A percentile compares a stretch with the other conserved stretches of the same genome.
phyloP scores from a whole-genome alignment of 2,329 filamentous ascomycete species.

The Leptographium procerum region DNA sequence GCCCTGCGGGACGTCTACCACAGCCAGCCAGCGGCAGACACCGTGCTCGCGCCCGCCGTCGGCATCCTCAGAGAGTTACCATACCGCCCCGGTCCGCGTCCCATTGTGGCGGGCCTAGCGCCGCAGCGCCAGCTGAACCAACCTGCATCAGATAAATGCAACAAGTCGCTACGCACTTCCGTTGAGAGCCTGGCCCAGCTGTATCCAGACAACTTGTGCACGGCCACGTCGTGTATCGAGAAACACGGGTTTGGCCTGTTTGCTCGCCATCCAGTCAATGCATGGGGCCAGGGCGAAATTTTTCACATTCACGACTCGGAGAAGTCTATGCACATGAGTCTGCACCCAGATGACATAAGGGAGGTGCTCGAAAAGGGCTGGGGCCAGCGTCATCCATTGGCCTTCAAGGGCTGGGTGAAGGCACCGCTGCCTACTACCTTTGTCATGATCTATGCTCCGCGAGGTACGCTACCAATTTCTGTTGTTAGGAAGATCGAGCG shows the following conservation, averaged over 20 bases:
- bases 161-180: conserved; percentile 39
- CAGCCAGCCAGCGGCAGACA: conserved; percentile 39
- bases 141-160: conserved; percentile 40
- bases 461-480: conserved; percentile 25
- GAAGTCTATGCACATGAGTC: conserved; percentile 64
- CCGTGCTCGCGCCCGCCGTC: conserved; percentile 35
- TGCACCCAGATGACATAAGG: conserved; percentile 68
- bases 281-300: conserved; percentile 69
- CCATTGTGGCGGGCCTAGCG: conserved; percentile 62
- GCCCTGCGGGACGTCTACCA: conserved; percentile 57
- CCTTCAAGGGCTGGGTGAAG: conserved; percentile 52
- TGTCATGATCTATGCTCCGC: conserved; percentile 71
- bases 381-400: conserved; percentile 61
- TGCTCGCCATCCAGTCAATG: conserved; percentile 51
- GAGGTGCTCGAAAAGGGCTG: conserved; percentile 64
- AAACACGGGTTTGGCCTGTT: conserved; percentile 74
- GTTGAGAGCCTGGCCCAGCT: conserved; percentile 36
- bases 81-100: conserved; percentile 50
- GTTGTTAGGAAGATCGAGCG: neutral
- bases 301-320: conserved; percentile 71
- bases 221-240: conserved; percentile 65
- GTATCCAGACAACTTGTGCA: conserved; percentile 38
- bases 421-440: conserved; percentile 65
- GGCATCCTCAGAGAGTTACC: conserved; percentile 54
- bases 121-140: conserved; percentile 73